Percentiles rank a stretch among this genome's conserved stretches.
Evolutionary conservation across 306 rosid species (phyloP).

Genomic region (Dryas drummondii): DNA sequence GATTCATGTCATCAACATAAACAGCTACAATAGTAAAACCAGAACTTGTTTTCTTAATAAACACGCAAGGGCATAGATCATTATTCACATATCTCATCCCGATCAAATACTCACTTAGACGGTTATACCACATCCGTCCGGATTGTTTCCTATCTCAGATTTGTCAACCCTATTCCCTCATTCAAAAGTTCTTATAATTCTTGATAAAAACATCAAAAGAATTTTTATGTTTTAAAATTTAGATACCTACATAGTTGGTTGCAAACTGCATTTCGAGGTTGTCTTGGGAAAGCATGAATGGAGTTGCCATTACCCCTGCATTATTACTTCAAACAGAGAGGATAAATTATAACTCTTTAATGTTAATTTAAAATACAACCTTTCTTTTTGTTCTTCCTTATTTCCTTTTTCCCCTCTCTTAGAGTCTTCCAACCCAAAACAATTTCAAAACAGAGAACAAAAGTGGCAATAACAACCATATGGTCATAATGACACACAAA

Average conservation of each 20-base stretch:
- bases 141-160: neutral
- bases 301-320: constrained; percentile 89
- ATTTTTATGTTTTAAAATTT: neutral
- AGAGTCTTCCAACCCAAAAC: neutral
- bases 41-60: too few relatives aligned
- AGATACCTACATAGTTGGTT: constrained; percentile 80
- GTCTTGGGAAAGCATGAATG: constrained; percentile 75
- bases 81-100: too few relatives aligned
- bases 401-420: neutral
- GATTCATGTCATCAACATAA: too few relatives aligned
- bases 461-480: neutral
- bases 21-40: too few relatives aligned
- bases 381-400: neutral
- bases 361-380: neutral
- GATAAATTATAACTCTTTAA: neutral
- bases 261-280: constrained; percentile 87
- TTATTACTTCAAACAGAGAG: constrained; percentile 68
- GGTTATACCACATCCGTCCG: too few relatives aligned
- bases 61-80: too few relatives aligned
- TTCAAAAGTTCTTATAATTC: neutral
- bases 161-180: neutral
- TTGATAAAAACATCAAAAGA: neutral
- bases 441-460: neutral
- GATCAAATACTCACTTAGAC: too few relatives aligned
- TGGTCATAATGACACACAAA: neutral